Conservation (phyloP, 2,329 filamentous ascomycete genomes). For the Beauveria caledonica region DNA sequence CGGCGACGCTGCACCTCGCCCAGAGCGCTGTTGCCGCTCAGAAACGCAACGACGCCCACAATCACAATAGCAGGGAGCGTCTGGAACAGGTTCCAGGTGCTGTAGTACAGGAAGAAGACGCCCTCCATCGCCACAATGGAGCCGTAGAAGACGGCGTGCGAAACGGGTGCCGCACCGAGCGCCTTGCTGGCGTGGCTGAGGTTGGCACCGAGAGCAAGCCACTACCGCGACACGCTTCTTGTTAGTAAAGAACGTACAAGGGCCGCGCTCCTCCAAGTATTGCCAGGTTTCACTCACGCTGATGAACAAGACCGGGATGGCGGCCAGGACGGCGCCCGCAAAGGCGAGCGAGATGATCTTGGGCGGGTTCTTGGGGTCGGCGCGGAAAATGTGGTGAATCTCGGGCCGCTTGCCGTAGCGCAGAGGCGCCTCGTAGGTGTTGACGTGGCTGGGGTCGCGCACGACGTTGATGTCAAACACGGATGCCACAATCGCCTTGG, state of each 20-base stretch:
- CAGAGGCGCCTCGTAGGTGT: conserved; percentile 57
- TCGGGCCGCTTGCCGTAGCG: conserved; percentile 78
- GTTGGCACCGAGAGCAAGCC: conserved; percentile 77
- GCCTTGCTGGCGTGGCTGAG: conserved; percentile 69
- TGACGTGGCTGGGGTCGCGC: conserved; percentile 51
- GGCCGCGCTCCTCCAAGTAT: no score
- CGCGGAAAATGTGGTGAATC: conserved; percentile 85
- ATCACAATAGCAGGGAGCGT: conserved; percentile 64
- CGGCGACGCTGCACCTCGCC: conserved; percentile 88
- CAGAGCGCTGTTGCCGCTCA: conserved; percentile 84
- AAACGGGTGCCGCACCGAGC: conserved; percentile 64
- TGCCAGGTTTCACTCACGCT: conserved; percentile 44
- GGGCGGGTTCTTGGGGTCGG: conserved; percentile 72
- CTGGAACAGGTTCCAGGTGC: conserved; percentile 85
- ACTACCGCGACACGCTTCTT: conserved; percentile 40
- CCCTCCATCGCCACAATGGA: conserved; percentile 83
- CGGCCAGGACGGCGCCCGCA: conserved; percentile 59
- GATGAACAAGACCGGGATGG: conserved; percentile 65
- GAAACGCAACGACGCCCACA: conserved; percentile 63
- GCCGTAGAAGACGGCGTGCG: conserved; percentile 77
- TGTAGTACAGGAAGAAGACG: conserved; percentile 93
- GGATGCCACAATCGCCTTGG: conserved; percentile 56
- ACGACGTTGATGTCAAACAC: conserved; percentile 66
- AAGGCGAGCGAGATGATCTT: conserved; percentile 74
- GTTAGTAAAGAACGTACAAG: neutral